Conservation (phyloP, 805 yeast genomes). For the Ogataea siamensis region DNA sequence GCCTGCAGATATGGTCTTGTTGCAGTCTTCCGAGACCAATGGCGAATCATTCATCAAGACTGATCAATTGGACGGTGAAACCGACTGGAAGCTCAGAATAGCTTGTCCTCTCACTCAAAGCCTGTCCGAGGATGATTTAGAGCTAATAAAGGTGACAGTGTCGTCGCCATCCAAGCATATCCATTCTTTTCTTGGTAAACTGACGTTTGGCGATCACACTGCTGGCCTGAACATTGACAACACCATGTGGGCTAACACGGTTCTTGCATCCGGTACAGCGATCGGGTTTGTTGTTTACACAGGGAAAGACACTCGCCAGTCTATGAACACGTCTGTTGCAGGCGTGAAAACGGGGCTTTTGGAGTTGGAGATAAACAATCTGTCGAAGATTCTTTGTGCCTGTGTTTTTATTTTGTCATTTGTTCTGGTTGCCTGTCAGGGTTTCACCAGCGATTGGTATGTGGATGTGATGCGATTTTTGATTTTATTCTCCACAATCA, state of each 20-base stretch:
- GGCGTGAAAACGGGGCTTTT: slow-evolving; percentile 87
- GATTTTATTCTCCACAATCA: slow-evolving; percentile 89
- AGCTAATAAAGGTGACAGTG: slow-evolving; percentile 58
- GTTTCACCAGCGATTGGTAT: slow-evolving; percentile 77
- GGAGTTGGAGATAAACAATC: slow-evolving; percentile 84
- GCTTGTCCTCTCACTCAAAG: slow-evolving; percentile 74
- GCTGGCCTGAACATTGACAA: slow-evolving; percentile 80
- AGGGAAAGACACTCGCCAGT: slow-evolving; percentile 91
- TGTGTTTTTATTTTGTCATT: slow-evolving; percentile 80
- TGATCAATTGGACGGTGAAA: slow-evolving; percentile 97
- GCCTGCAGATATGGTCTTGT: slow-evolving; percentile 88
- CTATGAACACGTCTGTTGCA: slow-evolving; percentile 84
- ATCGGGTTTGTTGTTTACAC: slow-evolving; percentile 87
- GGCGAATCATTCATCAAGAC: slow-evolving; percentile 95
- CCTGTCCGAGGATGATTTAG: slow-evolving; percentile 48
- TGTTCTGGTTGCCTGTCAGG: slow-evolving; percentile 75
- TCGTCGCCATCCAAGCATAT: slow-evolving; percentile 84
- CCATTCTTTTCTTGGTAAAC: slow-evolving; percentile 74
- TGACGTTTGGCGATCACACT: slow-evolving; percentile 56
- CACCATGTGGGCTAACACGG: slow-evolving; percentile 98
- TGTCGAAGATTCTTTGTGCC: slow-evolving; percentile 84
- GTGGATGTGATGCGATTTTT: slow-evolving; percentile 86
- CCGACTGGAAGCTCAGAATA: slow-evolving; percentile 94
- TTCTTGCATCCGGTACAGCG: slow-evolving; percentile 89
- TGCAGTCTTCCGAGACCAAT: slow-evolving; percentile 74